Evolutionary conservation across 345 rosid genomes (phyloP).

Genomic region (Eucalyptus erythrocorys): DNA sequence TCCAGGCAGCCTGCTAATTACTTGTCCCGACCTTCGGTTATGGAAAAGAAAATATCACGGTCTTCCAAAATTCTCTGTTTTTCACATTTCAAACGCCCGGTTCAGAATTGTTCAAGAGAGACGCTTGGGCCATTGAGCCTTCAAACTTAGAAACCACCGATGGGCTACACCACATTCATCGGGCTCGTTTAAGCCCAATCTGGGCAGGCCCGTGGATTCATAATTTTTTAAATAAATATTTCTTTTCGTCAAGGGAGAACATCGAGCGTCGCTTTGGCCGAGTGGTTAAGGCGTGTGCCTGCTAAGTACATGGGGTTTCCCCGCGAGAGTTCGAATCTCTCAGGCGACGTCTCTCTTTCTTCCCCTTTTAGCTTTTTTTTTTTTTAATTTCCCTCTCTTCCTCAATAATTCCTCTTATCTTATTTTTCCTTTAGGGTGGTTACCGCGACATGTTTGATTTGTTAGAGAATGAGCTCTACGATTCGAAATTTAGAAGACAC

Average conservation of each 20-base stretch:
- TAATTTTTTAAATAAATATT: accelerated
- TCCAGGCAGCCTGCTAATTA: background rate
- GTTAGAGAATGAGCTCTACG: background rate
- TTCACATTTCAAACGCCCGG: background rate
- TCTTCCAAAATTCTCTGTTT: background rate
- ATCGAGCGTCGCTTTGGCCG: slow-evolving; percentile 59
- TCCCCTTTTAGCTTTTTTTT: accelerated
- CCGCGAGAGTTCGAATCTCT: slow-evolving; percentile 82
- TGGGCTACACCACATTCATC: background rate
- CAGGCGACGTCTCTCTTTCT: slow-evolving; percentile 31
- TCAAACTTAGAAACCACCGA: background rate
- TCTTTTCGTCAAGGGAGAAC: accelerated
- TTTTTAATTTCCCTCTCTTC: background rate
- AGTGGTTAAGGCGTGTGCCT: slow-evolving; percentile 96
- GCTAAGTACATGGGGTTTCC: slow-evolving; percentile 85
- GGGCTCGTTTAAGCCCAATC: background rate
- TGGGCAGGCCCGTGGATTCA: background rate
- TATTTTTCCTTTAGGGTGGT: background rate
- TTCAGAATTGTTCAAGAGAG: background rate
- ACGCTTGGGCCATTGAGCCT: background rate
- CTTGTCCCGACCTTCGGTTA: background rate
- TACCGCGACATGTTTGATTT: background rate
- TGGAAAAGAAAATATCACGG: background rate
- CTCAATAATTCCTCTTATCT: background rate
- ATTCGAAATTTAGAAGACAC: background rate